These are phyloP conservation scores for Fusarium cyanostomum DNA, from an alignment of 2,329 filamentous ascomycete species.

Conservation along the genomic window DNA sequence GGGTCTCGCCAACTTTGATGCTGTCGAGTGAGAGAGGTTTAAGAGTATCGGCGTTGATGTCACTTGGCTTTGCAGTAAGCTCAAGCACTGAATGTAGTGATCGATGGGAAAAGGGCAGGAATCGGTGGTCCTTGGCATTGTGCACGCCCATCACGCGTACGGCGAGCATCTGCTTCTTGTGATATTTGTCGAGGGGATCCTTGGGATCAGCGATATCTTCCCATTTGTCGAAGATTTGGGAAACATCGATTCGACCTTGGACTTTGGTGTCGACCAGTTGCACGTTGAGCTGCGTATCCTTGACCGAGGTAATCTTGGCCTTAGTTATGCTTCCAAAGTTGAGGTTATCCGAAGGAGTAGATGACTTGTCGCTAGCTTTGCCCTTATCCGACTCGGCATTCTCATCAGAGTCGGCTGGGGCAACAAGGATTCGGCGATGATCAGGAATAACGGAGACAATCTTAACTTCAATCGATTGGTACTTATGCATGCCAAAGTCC, in stretches of 20 bases:
- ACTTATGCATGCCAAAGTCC: constrained; percentile 81
- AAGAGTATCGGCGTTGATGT: constrained; percentile 59
- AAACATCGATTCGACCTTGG: constrained; percentile 92
- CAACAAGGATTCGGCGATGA: constrained; percentile 72
- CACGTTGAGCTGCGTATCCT: constrained; percentile 92
- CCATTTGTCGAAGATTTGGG: constrained; percentile 89
- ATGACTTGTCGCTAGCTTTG: constrained; percentile 44
- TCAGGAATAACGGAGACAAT: constrained; percentile 77
- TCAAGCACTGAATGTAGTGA: constrained; percentile 86
- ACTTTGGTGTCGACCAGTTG: constrained; percentile 76
- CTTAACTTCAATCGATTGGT: constrained; percentile 78
- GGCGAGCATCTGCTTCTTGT: constrained; percentile 73
- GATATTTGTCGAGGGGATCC: constrained; percentile 78
- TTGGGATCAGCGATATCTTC: constrained; percentile 87
- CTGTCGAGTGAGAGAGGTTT: constrained; percentile 74
- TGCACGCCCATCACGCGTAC: constrained; percentile 88
- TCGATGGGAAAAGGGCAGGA: constrained; percentile 89
- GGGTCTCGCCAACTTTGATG: constrained; percentile 74
- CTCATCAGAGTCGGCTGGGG: constrained; percentile 59
- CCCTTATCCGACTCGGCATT: constrained; percentile 52
- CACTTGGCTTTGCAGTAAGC: constrained; percentile 80
- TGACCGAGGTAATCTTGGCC: constrained; percentile 83
- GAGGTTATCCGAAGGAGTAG: constrained; percentile 72
- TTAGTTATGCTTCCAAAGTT: constrained; percentile 76
- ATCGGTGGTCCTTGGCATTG: constrained; percentile 88